Percentiles rank a stretch among this genome's conserved stretches.
phyloP scores from a whole-genome alignment of 345 rosid species.

The Gossypium longicalyx region DNA sequence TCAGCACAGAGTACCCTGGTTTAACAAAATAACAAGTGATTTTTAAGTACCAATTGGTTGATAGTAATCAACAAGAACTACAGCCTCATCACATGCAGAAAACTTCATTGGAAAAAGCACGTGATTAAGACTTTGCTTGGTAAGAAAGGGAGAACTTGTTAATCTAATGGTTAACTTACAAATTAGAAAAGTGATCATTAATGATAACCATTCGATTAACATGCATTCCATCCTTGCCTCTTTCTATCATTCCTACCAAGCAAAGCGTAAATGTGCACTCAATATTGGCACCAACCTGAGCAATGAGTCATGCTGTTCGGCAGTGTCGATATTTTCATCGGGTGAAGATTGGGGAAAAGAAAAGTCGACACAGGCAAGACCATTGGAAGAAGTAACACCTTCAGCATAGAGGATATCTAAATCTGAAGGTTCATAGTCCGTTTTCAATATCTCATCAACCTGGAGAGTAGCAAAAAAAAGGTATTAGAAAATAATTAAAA shows the following conservation, averaged over 20 bases:
- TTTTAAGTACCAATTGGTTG: background rate
- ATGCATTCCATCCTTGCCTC: too few species aligned
- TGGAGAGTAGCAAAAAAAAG: slow-evolving; percentile 26
- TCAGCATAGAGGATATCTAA: slow-evolving; percentile 90
- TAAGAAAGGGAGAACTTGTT: too few species aligned
- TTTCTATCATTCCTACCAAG: too few species aligned
- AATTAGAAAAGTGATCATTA: too few species aligned
- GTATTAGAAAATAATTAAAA: background rate
- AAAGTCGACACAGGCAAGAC: slow-evolving; percentile 84
- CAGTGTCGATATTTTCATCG: slow-evolving; percentile 50
- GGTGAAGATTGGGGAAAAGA: slow-evolving; percentile 66
- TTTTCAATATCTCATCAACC: slow-evolving; percentile 71
- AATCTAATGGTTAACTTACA: too few species aligned
- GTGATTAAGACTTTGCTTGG: background rate
- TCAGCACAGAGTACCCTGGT: background rate
- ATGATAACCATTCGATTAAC: too few species aligned
- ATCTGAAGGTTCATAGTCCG: slow-evolving; percentile 90
- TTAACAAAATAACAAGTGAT: too few species aligned
- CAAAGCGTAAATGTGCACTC: background rate
- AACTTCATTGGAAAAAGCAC: background rate
- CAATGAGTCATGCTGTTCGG: slow-evolving; percentile 64
- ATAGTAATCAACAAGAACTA: background rate
- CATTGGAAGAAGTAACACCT: slow-evolving; percentile 94
- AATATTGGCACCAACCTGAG: slow-evolving; percentile 50
- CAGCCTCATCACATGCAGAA: background rate